Base-by-base conservation (phyloP, 768 basidiomycete genomes). In the Bullera alba region DNA sequence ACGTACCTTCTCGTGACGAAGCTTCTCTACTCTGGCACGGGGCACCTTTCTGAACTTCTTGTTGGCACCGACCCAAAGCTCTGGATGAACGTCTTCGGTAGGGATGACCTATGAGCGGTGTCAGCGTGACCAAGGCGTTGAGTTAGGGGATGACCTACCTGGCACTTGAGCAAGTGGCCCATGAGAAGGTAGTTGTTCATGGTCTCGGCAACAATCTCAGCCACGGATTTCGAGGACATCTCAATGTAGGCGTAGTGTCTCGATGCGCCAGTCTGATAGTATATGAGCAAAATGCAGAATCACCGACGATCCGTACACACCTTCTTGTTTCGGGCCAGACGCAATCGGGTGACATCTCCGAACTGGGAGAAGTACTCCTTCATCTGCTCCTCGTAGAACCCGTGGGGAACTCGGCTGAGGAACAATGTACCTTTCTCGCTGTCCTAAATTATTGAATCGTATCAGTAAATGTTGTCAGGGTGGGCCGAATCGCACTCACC, bases 161-260 rank as follows among this genome's bases (percentile, higher is more conserved):
- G 86, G 77, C 93, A 97, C 37, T 80, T 81, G 48, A 99, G 78
- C 56, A 99, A 85, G 68, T 95, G 93, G 5, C 93, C 92, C 79
- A 86, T 81, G 57, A 99, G 78, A 32, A 99, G 80, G 73, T 96
- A 99, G 76, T 95, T 97, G 78, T 99, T 83, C 95, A 97, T 97
- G 38, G 93, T 97, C 66, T 97, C 95, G 1, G 87, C 85, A 6
- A 95, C 95, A 56, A 99, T 96, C 66, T 91, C 76, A 0, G 95
- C 92, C 26, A 97, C 91, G 0, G 84, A 79, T 17, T 81, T 79
- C 36, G 88, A 91, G 48, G 83, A 81, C 71, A 99, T 95, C 73
- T 97, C 93, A 64, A 99, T 78, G 77, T 93, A 97, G 2, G 82
- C 93, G 73, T 93, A 97, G 73, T 96, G 93, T 74, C 96, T 99